Conservation (phyloP, 176 grass and related monocot species). For the Bothriochloa decipiens region DNA sequence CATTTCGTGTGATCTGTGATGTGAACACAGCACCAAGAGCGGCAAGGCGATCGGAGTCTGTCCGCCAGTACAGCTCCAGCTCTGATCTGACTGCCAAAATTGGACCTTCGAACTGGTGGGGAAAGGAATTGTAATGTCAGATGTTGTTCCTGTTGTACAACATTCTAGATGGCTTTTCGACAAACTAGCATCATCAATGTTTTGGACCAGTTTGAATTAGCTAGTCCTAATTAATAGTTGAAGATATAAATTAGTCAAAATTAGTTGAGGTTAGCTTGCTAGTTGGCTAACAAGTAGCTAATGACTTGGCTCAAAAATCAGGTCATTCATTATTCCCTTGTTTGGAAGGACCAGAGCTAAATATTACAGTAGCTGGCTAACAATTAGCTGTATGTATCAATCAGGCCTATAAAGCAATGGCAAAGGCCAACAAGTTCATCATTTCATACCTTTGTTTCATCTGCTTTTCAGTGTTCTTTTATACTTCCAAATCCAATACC, state of each 20-base stretch:
- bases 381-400: neutral
- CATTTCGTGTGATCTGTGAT: slow-evolving; percentile 75
- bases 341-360: neutral
- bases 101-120: neutral
- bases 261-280: neutral
- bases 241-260: neutral
- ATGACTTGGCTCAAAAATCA: neutral
- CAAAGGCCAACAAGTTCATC: neutral
- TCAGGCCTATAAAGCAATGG: neutral
- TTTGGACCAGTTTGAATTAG: neutral
- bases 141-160: neutral
- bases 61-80: neutral
- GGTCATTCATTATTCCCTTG: neutral
- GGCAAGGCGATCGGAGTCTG: no score
- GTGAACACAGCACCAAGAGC: neutral
- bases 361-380: no score
- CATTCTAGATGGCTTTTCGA: neutral
- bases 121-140: neutral
- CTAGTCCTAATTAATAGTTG: neutral
- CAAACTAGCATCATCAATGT: neutral
- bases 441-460: neutral
- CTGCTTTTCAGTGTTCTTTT: neutral
- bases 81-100: neutral
- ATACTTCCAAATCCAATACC: neutral
- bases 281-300: neutral